Percentiles rank a stretch among this genome's conserved stretches.
phyloP scores from a whole-genome alignment of 495 filamentous ascomycete species.

The Lepidopterella palustris region DNA sequence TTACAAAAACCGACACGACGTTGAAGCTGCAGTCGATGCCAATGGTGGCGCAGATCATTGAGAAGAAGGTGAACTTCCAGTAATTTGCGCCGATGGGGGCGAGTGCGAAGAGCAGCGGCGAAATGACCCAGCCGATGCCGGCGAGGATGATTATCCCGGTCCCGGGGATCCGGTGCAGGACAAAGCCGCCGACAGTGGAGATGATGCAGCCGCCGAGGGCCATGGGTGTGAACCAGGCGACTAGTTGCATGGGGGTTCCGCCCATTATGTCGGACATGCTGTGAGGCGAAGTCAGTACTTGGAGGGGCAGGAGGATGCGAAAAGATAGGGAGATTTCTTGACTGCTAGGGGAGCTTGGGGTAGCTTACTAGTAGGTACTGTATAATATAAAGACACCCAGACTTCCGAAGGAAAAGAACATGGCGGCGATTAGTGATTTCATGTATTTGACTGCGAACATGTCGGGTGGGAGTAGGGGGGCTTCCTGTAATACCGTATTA shows the following conservation, averaged over 20 bases:
- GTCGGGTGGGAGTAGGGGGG: conserved; percentile 58
- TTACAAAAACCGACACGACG: not conserved
- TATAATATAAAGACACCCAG: conserved; percentile 76
- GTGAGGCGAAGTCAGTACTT: no score
- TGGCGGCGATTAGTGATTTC: conserved; percentile 55
- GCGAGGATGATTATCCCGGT: conserved; percentile 55
- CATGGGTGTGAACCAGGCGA: conserved; percentile 75
- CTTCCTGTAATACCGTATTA: not conserved
- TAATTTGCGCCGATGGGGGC: conserved; percentile 52
- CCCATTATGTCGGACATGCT: conserved; percentile 64
- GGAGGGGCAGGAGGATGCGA: no score
- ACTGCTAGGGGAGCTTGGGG: no score
- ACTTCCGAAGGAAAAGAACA: conserved; percentile 71
- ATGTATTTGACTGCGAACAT: conserved; percentile 71
- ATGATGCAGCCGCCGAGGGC: conserved; percentile 68
- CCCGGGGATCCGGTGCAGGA: conserved; percentile 69
- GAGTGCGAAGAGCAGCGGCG: conserved; percentile 65
- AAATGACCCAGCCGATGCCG: conserved; percentile 56
- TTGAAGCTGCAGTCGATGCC: conserved; percentile 1
- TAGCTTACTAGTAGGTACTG: conserved; percentile 65
- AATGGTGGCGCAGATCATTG: not conserved
- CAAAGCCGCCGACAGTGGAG: conserved; percentile 62
- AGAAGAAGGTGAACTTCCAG: conserved; percentile 7
- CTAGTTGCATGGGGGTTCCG: conserved; percentile 59
- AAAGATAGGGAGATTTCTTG: no score